Evolutionary conservation across 23 red algal genomes (phyloP).

Genomic region (Gracilaria gracilis): DNA sequence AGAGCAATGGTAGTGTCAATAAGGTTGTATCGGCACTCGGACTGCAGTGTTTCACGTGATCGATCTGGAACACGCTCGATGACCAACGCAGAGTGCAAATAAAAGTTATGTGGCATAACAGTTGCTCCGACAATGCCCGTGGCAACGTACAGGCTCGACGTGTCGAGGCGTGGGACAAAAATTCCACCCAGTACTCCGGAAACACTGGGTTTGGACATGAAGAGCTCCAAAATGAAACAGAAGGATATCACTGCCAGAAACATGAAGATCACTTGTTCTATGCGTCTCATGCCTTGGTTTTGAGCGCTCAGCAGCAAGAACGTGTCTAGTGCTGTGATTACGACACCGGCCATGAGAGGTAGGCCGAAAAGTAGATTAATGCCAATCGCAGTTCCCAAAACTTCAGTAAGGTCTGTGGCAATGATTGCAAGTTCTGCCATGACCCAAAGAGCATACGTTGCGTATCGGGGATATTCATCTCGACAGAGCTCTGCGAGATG

Average conservation of each 20-base stretch:
- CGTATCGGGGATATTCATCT: slow-evolving; percentile 78
- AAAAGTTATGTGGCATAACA: slow-evolving; percentile 99
- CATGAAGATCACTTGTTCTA: slow-evolving; percentile 86
- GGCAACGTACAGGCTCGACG: slow-evolving; percentile 74
- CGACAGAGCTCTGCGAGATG: slow-evolving; percentile 96
- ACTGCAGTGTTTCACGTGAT: slow-evolving; percentile 46
- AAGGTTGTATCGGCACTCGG: slow-evolving; percentile 86
- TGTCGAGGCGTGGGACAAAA: slow-evolving; percentile 74
- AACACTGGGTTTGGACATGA: slow-evolving; percentile 69
- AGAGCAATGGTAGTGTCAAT: slow-evolving; percentile 80
- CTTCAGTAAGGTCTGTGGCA: slow-evolving; percentile 94
- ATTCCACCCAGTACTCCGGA: slow-evolving; percentile 55
- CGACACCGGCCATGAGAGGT: slow-evolving; percentile 81
- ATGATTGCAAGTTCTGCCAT: slow-evolving; percentile 92
- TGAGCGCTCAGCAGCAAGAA: slow-evolving; percentile 87
- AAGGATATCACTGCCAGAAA: slow-evolving; percentile 80
- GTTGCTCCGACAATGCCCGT: slow-evolving; percentile 92
- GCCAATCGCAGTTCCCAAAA: slow-evolving; percentile 93
- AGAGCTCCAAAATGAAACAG: slow-evolving; percentile 92
- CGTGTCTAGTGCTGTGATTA: slow-evolving; percentile 84
- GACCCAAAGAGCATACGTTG: slow-evolving; percentile 76
- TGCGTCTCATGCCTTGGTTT: slow-evolving; percentile 77
- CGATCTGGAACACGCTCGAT: slow-evolving; percentile 81
- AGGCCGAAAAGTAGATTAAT: slow-evolving; percentile 87
- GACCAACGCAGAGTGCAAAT: slow-evolving; percentile 95